Conservation (phyloP, 495 filamentous ascomycete genomes). For the Annulohypoxylon nitens region DNA sequence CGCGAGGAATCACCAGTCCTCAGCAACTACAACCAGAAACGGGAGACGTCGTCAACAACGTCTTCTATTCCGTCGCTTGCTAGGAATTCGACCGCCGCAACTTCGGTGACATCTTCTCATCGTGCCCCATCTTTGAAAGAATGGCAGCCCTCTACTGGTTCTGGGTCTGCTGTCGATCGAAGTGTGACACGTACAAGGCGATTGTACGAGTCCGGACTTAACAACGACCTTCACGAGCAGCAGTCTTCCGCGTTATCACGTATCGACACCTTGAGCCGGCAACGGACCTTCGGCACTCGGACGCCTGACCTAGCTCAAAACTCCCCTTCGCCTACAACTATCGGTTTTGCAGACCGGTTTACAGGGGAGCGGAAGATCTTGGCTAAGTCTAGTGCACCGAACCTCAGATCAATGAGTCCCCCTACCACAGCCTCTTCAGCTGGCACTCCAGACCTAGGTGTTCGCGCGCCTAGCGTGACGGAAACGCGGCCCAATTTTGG, state of each 20-base stretch:
- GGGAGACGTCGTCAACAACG: slow-evolving; percentile 89
- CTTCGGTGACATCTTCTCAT: slow-evolving; percentile 84
- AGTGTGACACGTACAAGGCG: slow-evolving; percentile 75
- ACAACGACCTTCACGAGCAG: slow-evolving; percentile 83
- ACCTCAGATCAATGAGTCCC: slow-evolving; percentile 60
- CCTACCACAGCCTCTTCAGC: slow-evolving; percentile 50
- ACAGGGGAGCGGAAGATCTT: slow-evolving; percentile 54
- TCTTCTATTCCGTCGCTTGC: slow-evolving; percentile 77
- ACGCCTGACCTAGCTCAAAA: slow-evolving; percentile 60
- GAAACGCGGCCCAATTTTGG: slow-evolving; percentile 62
- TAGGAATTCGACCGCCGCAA: slow-evolving; percentile 89
- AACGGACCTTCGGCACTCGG: slow-evolving; percentile 64
- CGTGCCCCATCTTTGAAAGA: slow-evolving; percentile 65
- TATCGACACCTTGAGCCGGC: slow-evolving; percentile 77
- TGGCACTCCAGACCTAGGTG: slow-evolving; percentile 48
- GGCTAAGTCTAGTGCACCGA: slow-evolving; percentile 63
- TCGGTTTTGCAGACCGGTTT: slow-evolving; percentile 52
- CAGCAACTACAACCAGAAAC: slow-evolving; percentile 75
- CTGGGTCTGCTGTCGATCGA: slow-evolving; percentile 59
- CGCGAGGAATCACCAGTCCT: slow-evolving; percentile 71
- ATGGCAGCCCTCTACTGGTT: slow-evolving; percentile 55
- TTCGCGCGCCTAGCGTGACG: slow-evolving; percentile 47
- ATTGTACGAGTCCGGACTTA: slow-evolving; percentile 87
- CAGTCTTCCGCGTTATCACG: slow-evolving; percentile 81
- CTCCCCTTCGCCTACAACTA: slow-evolving; percentile 51